Evolutionary conservation across 2,329 filamentous ascomycete species (phyloP).

Genomic region (Fusarium illudens): DNA sequence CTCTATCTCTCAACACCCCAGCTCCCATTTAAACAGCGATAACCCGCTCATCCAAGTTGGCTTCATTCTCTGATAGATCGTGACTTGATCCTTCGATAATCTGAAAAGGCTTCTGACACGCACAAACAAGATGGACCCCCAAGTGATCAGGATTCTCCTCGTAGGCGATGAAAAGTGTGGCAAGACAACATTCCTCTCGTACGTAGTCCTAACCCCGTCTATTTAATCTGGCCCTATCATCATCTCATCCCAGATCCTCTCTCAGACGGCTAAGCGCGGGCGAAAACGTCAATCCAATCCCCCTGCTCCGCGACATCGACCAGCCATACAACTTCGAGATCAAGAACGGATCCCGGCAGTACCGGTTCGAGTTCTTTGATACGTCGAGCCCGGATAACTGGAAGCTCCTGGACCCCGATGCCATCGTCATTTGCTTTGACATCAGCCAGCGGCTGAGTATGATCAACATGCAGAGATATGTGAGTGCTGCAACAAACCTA

Average conservation of each 20-base stretch:
- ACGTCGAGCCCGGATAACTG: conserved; percentile 67
- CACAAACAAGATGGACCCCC: conserved; percentile 53
- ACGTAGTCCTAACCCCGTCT: conserved; percentile 44
- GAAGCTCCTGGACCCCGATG: conserved; percentile 65
- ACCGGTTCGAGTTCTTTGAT: conserved; percentile 68
- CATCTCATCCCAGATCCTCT: conserved; percentile 14
- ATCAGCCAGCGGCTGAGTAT: conserved; percentile 67
- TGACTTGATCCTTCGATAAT: not conserved
- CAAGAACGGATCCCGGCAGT: conserved; percentile 49
- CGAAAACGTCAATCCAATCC: conserved; percentile 53
- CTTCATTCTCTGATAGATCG: not conserved
- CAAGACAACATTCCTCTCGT: conserved; percentile 71
- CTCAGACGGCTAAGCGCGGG: conserved; percentile 61
- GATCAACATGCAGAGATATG: conserved; percentile 65
- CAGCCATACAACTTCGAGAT: conserved; percentile 69
- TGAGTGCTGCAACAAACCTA: conserved; percentile 47
- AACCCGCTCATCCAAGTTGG: not conserved
- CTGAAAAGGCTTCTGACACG: not conserved
- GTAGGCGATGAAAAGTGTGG: conserved; percentile 68
- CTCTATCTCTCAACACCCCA: conserved; percentile 20
- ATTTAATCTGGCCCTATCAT: conserved; percentile 3
- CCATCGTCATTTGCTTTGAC: conserved; percentile 69
- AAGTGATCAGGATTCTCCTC: conserved; percentile 62
- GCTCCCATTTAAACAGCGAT: conserved; percentile 16
- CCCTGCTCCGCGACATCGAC: conserved; percentile 64